phyloP scores from a whole-genome alignment of 2,329 filamentous ascomycete species.

The Colletotrichum ledebouriae region DNA sequence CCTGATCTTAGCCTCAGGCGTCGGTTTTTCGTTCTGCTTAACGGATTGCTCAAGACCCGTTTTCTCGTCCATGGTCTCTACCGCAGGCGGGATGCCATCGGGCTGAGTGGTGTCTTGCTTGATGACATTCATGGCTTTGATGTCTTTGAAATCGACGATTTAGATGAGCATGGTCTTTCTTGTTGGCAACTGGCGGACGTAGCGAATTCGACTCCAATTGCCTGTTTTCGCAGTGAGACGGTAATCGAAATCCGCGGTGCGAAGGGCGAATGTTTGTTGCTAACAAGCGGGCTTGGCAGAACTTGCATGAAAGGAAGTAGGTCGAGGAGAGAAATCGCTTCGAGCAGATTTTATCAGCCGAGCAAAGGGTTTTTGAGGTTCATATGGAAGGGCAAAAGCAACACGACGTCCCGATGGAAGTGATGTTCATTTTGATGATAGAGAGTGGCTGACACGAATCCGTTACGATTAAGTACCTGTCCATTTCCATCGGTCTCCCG shows the following conservation, averaged over 20 bases:
- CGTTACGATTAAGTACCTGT: background rate
- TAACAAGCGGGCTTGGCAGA: too few relatives aligned
- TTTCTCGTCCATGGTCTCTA: conserved; percentile 23
- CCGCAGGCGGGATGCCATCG: conserved; percentile 9
- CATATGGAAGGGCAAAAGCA: background rate
- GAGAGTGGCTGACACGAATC: conserved; percentile 2
- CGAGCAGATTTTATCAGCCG: background rate
- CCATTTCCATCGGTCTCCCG: background rate
- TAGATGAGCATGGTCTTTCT: conserved; percentile 4
- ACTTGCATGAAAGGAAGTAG: background rate
- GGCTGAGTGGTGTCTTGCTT: conserved; percentile 8
- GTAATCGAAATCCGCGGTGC: background rate
- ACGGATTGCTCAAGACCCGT: background rate
- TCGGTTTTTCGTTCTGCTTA: conserved; percentile 47
- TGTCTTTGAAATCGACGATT: background rate
- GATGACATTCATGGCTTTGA: conserved; percentile 3
- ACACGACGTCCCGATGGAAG: background rate
- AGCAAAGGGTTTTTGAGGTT: background rate
- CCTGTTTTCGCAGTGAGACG: background rate
- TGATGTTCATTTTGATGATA: background rate
- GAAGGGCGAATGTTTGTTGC: background rate
- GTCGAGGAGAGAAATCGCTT: background rate
- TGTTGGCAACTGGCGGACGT: background rate
- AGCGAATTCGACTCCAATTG: background rate
- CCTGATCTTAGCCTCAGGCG: conserved; percentile 51